Evolutionary conservation across 1,139 yeast species (phyloP).

Genomic region (Ogataea hybrid): DNA sequence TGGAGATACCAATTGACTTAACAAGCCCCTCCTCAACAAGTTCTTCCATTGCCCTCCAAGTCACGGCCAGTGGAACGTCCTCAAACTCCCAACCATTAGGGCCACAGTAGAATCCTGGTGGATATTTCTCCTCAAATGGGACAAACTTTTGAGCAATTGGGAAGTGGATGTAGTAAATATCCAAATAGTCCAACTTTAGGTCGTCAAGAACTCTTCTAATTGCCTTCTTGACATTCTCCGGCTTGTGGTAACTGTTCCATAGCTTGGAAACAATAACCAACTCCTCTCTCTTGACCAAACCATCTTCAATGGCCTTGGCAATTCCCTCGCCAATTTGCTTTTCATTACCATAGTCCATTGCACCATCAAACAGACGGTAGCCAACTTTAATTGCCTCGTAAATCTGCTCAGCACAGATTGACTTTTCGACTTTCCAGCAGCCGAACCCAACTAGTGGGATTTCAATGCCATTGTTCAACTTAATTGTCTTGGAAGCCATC

Average conservation of each 20-base stretch:
- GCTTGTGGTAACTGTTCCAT: conserved; percentile 78
- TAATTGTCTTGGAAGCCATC: conserved; percentile 8
- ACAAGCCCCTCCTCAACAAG: conserved; percentile 62
- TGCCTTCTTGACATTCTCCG: conserved; percentile 56
- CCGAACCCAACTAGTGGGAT: conserved; percentile 35
- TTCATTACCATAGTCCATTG: conserved; percentile 77
- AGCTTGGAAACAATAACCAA: conserved; percentile 74
- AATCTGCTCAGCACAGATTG: conserved; percentile 43
- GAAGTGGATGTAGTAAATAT: conserved; percentile 76
- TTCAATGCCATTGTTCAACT: conserved; percentile 30
- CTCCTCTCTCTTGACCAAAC: conserved; percentile 68
- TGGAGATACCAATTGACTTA: conserved; percentile 80
- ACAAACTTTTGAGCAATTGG: conserved; percentile 74
- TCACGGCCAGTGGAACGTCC: conserved; percentile 68
- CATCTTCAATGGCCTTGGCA: conserved; percentile 61
- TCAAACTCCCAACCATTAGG: conserved; percentile 55
- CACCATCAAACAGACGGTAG: conserved; percentile 75
- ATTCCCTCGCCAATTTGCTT: conserved; percentile 72
- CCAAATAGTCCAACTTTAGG: conserved; percentile 66
- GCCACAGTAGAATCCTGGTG: conserved; percentile 71
- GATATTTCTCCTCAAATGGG: conserved; percentile 72
- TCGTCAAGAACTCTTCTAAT: conserved; percentile 62
- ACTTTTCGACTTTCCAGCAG: conserved; percentile 46
- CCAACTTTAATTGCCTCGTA: conserved; percentile 42
- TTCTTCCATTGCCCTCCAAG: conserved; percentile 78